Conservation (phyloP, 139 green algal genomes). For the Chlorella sp. region DNA sequence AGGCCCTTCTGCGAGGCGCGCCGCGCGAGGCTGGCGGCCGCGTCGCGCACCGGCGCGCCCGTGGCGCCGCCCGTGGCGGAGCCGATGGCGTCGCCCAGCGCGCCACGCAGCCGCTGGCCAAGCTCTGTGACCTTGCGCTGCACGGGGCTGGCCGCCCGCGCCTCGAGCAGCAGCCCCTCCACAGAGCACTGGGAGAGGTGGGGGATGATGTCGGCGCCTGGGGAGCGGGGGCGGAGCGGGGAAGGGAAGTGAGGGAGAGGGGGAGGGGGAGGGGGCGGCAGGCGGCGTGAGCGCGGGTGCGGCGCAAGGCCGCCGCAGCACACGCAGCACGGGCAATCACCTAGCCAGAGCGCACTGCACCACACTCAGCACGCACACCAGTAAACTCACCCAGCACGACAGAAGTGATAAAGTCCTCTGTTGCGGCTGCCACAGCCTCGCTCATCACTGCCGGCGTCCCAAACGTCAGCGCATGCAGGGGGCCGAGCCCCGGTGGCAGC, state of each 20-base stretch:
- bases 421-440: constrained; percentile 33
- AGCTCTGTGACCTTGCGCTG: constrained; percentile 8
- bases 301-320: too few species aligned
- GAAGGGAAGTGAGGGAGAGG: background rate
- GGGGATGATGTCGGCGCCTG: constrained; percentile 41
- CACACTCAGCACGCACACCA: too few species aligned
- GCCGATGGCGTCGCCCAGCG: background rate
- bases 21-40: too few species aligned
- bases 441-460: constrained; percentile 55
- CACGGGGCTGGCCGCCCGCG: constrained; percentile 34
- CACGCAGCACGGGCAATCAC: too few species aligned
- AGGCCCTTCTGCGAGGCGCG: too few species aligned
- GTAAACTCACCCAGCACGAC: constrained; percentile 47
- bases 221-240: background rate
- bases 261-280: background rate
- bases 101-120: constrained; percentile 4
- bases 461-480: constrained; percentile 41
- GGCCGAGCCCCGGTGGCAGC: constrained; percentile 33
- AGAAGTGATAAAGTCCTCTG: constrained; percentile 38
- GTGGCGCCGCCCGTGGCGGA: background rate
- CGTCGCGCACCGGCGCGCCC: too few species aligned
- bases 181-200: constrained; percentile 51
- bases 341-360: too few species aligned
- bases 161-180: constrained; percentile 55
- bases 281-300: too few species aligned